These are phyloP conservation scores for Globisporangium splendens DNA, from an alignment of 352 stramenopile species.

Conservation along the genomic window DNA sequence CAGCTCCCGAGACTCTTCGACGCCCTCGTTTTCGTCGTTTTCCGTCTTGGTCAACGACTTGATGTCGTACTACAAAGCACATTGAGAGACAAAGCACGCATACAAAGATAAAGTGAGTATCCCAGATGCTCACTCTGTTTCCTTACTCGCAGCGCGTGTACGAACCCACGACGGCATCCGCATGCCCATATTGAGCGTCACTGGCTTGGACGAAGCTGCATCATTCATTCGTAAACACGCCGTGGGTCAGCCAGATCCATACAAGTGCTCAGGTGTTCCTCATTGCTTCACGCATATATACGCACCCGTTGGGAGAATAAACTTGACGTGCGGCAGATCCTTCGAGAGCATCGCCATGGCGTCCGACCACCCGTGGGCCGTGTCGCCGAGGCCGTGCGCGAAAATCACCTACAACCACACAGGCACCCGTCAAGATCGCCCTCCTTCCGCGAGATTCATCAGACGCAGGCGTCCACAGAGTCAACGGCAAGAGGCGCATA, in stretches of 20 bases:
- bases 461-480: not conserved
- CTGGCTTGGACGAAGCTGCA: constrained; percentile 79
- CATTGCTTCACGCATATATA: not conserved
- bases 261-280: not conserved
- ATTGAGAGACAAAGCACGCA: not conserved
- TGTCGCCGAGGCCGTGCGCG: constrained; percentile 92
- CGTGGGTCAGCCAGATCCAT: not conserved
- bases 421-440: too few species aligned
- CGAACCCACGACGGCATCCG: constrained; percentile 90
- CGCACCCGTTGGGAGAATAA: constrained; percentile 67
- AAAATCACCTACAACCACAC: constrained; percentile 49
- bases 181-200: constrained; percentile 95
- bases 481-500: not conserved
- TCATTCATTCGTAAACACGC: not conserved
- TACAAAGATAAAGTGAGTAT: not conserved
- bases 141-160: not conserved
- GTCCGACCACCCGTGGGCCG: constrained; percentile 82
- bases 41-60: constrained; percentile 83
- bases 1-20: constrained; percentile 73
- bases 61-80: constrained; percentile 87
- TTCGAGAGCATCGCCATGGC: constrained; percentile 52
- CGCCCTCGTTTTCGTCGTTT: constrained; percentile 86
- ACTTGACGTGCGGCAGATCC: constrained; percentile 68
- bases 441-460: too few species aligned
- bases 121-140: not conserved